phyloP scores from a whole-genome alignment of 169 alveolate genomes.

The Plasmodium berghei region DNA sequence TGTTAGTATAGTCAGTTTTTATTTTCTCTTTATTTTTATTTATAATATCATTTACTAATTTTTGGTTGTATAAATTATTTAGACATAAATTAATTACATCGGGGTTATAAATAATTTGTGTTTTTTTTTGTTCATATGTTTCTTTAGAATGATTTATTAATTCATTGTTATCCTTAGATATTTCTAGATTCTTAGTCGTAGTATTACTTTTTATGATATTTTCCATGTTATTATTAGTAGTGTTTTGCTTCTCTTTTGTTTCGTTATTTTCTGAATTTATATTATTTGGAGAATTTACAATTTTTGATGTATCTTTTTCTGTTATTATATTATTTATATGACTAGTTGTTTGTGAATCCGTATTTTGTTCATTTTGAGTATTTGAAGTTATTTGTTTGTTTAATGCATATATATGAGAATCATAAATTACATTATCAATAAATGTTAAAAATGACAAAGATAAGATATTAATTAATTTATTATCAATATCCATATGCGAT shows the following conservation, averaged over 20 bases:
- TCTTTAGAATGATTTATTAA: conserved; percentile 7
- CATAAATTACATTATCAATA: conserved; percentile 67
- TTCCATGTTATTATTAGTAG: conserved; percentile 3
- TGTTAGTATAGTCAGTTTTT: not conserved
- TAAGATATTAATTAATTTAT: conserved; percentile 58
- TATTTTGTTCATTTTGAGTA: not conserved
- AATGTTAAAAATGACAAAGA: conserved; percentile 66
- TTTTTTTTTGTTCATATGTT: not conserved
- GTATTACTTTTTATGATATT: not conserved
- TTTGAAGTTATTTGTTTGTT: not conserved
- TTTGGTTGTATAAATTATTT: conserved; percentile 42
- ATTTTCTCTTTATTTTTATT: conserved; percentile 12
- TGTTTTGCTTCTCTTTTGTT: conserved; percentile 6
- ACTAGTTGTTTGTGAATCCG: not conserved
- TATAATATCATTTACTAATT: conserved; percentile 30
- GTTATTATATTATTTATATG: not conserved
- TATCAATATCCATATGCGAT: conserved; percentile 44
- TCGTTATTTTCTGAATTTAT: not conserved
- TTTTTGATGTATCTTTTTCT: not conserved
- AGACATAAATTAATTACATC: conserved; percentile 61
- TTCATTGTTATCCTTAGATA: not conserved
- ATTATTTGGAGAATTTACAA: not conserved
- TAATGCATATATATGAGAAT: conserved; percentile 65
- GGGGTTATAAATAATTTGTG: conserved; percentile 28
- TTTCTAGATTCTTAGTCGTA: not conserved